Percentiles rank a stretch among this genome's conserved stretches.
These are phyloP conservation scores for Annulohypoxylon truncatum DNA, from an alignment of 2,329 filamentous ascomycete genomes.

Conservation along the genomic window DNA sequence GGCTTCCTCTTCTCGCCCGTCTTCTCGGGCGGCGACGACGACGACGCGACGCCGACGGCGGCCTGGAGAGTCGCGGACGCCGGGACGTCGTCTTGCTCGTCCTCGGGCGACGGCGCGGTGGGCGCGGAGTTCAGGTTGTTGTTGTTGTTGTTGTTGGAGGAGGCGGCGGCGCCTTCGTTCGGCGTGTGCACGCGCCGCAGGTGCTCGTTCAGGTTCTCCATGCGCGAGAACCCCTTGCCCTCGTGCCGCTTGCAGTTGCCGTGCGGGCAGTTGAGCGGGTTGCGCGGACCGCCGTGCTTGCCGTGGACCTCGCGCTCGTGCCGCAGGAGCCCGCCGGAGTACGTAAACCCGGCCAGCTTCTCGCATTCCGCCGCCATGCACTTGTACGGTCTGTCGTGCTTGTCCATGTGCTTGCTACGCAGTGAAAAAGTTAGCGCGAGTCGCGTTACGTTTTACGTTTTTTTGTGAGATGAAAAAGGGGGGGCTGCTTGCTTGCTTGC, in stretches of 20 bases:
- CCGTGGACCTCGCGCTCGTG: slow-evolving; percentile 95
- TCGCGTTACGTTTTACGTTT: slow-evolving; percentile 11
- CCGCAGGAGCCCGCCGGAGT: slow-evolving; percentile 87
- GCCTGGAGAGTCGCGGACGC: neutral
- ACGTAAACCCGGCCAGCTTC: slow-evolving; percentile 93
- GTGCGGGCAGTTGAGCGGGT: slow-evolving; percentile 87
- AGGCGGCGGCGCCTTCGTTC: too few relatives aligned
- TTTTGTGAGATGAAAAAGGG: neutral
- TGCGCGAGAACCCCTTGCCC: slow-evolving; percentile 89
- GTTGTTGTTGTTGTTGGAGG: too few relatives aligned
- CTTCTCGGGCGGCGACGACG: slow-evolving; percentile 14
- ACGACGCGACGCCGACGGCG: neutral
- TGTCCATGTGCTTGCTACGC: slow-evolving; percentile 95
- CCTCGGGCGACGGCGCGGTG: slow-evolving; percentile 44
- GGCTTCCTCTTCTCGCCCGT: slow-evolving; percentile 63
- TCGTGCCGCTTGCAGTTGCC: slow-evolving; percentile 88
- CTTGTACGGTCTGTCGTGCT: slow-evolving; percentile 93
- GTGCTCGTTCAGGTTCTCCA: slow-evolving; percentile 95
- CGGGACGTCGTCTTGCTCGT: slow-evolving; percentile 56
- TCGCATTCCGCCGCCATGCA: slow-evolving; percentile 86
- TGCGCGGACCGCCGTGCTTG: slow-evolving; percentile 88
- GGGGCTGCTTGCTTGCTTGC: neutral
- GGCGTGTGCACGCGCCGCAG: slow-evolving; percentile 86
- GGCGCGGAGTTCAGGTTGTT: too few relatives aligned
- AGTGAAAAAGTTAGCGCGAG: slow-evolving; percentile 38